These are phyloP conservation scores for Candolleomyces efflorescens DNA, from an alignment of 768 basidiomycete species.

Conservation along the genomic window DNA sequence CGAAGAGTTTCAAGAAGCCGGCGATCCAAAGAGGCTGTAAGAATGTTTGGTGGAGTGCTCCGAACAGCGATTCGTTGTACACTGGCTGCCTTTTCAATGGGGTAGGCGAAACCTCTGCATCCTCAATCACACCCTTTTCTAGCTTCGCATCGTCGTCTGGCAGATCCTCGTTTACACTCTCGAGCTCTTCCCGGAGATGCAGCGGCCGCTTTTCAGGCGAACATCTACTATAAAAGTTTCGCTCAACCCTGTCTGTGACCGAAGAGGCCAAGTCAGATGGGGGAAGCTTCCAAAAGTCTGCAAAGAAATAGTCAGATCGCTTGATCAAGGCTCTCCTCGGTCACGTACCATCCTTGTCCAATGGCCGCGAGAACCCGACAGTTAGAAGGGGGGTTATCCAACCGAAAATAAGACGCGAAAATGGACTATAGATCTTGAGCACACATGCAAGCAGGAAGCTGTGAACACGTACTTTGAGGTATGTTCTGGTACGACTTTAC, in stretches of 20 bases:
- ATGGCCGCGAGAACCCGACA: slow-evolving; percentile 46
- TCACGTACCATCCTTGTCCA: slow-evolving; percentile 43
- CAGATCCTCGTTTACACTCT: too few species aligned
- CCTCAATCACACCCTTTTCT: too few species aligned
- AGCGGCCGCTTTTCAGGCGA: too few species aligned
- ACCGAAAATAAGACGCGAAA: slow-evolving; percentile 38
- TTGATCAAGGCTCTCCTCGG: not conserved
- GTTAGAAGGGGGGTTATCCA: slow-evolving; percentile 45
- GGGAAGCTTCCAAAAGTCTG: slow-evolving; percentile 47
- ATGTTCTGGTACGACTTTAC: slow-evolving; percentile 39
- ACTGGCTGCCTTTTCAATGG: not conserved
- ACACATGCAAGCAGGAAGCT: not conserved
- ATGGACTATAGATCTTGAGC: slow-evolving; percentile 14
- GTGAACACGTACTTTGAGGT: slow-evolving; percentile 29
- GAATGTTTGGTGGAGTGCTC: slow-evolving; percentile 45
- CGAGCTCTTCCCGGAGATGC: too few species aligned
- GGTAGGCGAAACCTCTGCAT: slow-evolving; percentile 14
- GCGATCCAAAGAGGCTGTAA: slow-evolving; percentile 41
- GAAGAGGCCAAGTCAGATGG: slow-evolving; percentile 14
- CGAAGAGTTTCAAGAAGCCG: slow-evolving; percentile 42
- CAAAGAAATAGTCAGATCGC: not conserved
- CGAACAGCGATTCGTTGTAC: slow-evolving; percentile 48
- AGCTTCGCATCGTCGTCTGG: too few species aligned
- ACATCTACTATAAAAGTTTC: too few species aligned
- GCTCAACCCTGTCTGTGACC: too few species aligned